Percentiles rank a stretch among this genome's conserved stretches.
phyloP scores from a whole-genome alignment of 768 basidiomycete genomes.

The Candolleomyces aberdarensis region DNA sequence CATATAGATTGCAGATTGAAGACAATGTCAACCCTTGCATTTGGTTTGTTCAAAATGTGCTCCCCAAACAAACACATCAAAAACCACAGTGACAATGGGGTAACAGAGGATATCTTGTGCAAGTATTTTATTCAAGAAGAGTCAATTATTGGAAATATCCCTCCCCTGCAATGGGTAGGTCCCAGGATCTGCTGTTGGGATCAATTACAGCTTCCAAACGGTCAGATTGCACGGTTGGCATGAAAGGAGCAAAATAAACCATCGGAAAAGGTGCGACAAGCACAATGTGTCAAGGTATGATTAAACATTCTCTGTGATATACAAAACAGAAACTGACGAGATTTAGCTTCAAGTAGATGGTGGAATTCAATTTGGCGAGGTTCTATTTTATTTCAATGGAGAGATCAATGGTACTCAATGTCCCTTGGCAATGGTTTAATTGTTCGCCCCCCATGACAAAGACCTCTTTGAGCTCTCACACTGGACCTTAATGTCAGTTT shows the following conservation, averaged over 20 bases:
- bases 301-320: neutral
- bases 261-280: neutral
- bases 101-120: neutral
- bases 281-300: neutral
- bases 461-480: neutral
- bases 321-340: no score
- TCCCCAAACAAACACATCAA: no score
- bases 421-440: neutral
- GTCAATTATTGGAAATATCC: neutral
- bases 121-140: neutral
- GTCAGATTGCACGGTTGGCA: conserved; percentile 23
- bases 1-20: no score
- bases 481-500: neutral
- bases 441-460: neutral
- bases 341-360: neutral
- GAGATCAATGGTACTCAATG: neutral
- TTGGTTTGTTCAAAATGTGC: no score
- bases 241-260: conserved; percentile 22
- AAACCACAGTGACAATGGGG: no score
- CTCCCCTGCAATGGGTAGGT: conserved; percentile 10
- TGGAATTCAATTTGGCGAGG: neutral
- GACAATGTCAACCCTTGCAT: no score
- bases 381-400: neutral
- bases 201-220: conserved; percentile 27
- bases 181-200: conserved; percentile 19